Evolutionary conservation across 495 filamentous ascomycete genomes (phyloP).

Genomic region (Podospora pseudoanserina): DNA sequence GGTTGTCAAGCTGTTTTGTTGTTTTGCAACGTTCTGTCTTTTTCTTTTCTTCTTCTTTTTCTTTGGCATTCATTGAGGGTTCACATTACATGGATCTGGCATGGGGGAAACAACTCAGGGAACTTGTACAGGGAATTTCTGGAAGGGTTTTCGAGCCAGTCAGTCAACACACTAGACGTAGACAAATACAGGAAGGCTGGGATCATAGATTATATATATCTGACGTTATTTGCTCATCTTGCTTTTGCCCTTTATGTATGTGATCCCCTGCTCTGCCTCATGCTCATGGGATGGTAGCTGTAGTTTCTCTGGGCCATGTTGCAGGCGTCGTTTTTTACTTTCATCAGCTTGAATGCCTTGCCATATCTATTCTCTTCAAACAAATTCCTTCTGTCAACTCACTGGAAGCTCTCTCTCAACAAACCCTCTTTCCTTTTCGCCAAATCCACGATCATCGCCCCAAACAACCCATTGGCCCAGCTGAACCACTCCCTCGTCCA

Average conservation of each 20-base stretch:
- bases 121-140: background rate
- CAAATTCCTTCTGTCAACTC: background rate
- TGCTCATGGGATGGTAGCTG: too few species aligned
- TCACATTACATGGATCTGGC: background rate
- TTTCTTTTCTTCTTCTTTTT: background rate
- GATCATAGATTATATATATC: background rate
- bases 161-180: background rate
- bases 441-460: slow-evolving; percentile 61
- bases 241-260: background rate
- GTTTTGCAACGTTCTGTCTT: background rate
- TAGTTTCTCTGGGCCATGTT: too few species aligned
- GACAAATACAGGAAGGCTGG: background rate
- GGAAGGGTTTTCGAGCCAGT: background rate
- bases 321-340: background rate
- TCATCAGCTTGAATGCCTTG: background rate
- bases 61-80: background rate
- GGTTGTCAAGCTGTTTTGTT: background rate
- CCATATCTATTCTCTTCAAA: background rate
- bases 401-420: slow-evolving; percentile 40
- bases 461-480: slow-evolving; percentile 68
- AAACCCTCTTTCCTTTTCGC: slow-evolving; percentile 40
- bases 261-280: too few species aligned
- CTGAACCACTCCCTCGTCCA: slow-evolving; percentile 68
- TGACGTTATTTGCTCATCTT: slow-evolving; percentile 1
- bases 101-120: background rate